Percentiles rank a stretch among this genome's conserved stretches.
Evolutionary conservation across 2,329 filamentous ascomycete genomes (phyloP).

Genomic region (Beauveria brongniartii): DNA sequence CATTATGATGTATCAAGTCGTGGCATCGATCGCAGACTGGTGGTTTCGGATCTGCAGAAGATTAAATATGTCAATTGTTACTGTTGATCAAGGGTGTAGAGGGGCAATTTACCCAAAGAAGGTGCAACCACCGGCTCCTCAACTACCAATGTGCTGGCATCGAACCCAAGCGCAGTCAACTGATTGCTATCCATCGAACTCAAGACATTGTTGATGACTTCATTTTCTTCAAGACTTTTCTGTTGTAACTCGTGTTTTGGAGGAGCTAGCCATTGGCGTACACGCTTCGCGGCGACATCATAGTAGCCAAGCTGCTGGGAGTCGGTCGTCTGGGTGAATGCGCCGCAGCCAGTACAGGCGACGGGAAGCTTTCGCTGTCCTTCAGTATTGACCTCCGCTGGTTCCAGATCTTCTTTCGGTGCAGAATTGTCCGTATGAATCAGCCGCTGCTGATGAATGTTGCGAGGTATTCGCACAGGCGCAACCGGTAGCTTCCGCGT

Average conservation of each 20-base stretch:
- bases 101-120: not conserved
- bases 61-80: conserved; percentile 9
- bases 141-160: conserved; percentile 30
- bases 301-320: conserved; percentile 49
- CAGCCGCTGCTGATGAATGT: conserved; percentile 17
- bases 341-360: conserved; percentile 58
- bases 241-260: conserved; percentile 13
- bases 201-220: conserved; percentile 39
- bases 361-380: conserved; percentile 35
- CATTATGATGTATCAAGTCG: conserved; percentile 66
- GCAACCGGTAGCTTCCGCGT: not conserved
- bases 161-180: conserved; percentile 38
- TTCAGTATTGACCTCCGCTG: not conserved
- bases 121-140: conserved; percentile 14
- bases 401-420: not conserved
- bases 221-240: conserved; percentile 30
- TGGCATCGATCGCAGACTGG: conserved; percentile 87
- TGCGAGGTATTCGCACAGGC: not conserved
- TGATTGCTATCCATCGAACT: conserved; percentile 31
- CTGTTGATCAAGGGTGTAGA: not conserved
- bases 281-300: conserved; percentile 40
- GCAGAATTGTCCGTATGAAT: conserved; percentile 21
- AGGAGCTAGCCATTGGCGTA: conserved; percentile 37
- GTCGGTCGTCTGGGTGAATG: conserved; percentile 49
- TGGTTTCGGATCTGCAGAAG: conserved; percentile 21